Percentiles rank a stretch among this genome's conserved stretches.
Conservation (phyloP, 2,329 filamentous ascomycete species). For the Alternaria conjuncta region DNA sequence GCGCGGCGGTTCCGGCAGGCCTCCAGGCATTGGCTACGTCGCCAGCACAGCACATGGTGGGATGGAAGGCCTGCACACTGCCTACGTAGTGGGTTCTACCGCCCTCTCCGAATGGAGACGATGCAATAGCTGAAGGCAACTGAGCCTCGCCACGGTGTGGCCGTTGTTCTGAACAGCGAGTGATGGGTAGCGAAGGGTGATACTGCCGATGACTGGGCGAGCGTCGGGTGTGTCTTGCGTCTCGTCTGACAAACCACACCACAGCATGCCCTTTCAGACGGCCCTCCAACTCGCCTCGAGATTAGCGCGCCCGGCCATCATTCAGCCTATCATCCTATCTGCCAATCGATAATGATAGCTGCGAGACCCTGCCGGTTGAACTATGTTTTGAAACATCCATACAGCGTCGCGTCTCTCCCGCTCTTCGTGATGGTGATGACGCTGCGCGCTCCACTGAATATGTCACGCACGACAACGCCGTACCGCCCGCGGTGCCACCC, state of each 20-base stretch:
- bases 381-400: slow-evolving; percentile 46
- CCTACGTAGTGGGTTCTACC: slow-evolving; percentile 19
- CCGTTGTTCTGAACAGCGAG: slow-evolving; percentile 11
- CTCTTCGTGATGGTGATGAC: slow-evolving; percentile 32
- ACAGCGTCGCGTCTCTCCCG: slow-evolving; percentile 26
- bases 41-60: slow-evolving; percentile 24
- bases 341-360: slow-evolving; percentile 50
- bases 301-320: slow-evolving; percentile 30
- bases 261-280: slow-evolving; percentile 16
- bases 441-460: slow-evolving; percentile 20
- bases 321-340: slow-evolving; percentile 41
- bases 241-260: slow-evolving; percentile 30
- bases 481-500: slow-evolving; percentile 41
- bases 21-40: slow-evolving; percentile 22
- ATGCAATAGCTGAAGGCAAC: slow-evolving; percentile 12
- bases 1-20: slow-evolving; percentile 35
- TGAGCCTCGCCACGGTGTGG: slow-evolving; percentile 17
- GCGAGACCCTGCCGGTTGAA: slow-evolving; percentile 35
- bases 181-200: slow-evolving; percentile 3
- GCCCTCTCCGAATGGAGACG: slow-evolving; percentile 29
- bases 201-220: slow-evolving; percentile 13
- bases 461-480: slow-evolving; percentile 34
- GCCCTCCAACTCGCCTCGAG: slow-evolving; percentile 18
- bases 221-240: slow-evolving; percentile 17
- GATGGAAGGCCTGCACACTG: slow-evolving; percentile 16